These are phyloP conservation scores for Mycosarcoma mackinlayi DNA, from an alignment of 1,284 basidiomycete species.

Conservation along the genomic window DNA sequence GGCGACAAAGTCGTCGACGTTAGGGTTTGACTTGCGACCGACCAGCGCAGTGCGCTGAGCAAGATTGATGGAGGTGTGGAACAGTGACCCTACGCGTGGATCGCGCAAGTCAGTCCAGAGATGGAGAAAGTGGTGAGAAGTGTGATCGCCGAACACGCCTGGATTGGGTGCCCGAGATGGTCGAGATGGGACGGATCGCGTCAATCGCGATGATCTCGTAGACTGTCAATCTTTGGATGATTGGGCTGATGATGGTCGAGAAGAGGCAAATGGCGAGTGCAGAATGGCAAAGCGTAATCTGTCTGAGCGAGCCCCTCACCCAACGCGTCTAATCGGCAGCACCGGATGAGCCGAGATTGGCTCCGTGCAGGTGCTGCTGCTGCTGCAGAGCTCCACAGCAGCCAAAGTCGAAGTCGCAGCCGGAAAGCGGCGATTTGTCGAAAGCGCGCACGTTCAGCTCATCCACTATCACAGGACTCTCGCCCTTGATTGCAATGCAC, in stretches of 20 bases:
- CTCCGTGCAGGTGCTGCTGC: background rate
- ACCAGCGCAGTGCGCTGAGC: slow-evolving; percentile 37
- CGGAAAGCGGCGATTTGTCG: slow-evolving; percentile 1
- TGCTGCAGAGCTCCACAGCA: background rate
- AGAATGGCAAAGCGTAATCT: too few relatives aligned
- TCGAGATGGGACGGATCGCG: slow-evolving; percentile 44
- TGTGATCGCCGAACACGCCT: slow-evolving; percentile 54
- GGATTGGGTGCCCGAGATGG: slow-evolving; percentile 59
- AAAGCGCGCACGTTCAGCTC: slow-evolving; percentile 10
- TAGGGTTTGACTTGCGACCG: slow-evolving; percentile 25
- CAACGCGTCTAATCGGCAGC: slow-evolving; percentile 8
- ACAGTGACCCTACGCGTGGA: slow-evolving; percentile 52
- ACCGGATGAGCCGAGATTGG: slow-evolving; percentile 18
- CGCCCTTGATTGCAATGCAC: too few relatives aligned
- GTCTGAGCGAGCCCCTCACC: too few relatives aligned
- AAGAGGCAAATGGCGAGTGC: background rate
- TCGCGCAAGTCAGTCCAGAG: slow-evolving; percentile 39
- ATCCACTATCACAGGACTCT: background rate
- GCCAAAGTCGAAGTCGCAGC: background rate
- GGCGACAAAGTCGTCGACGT: slow-evolving; percentile 14
- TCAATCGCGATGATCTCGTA: slow-evolving; percentile 46
- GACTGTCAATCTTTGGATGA: slow-evolving; percentile 23
- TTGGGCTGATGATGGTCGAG: slow-evolving; percentile 15
- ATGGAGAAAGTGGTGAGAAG: background rate
- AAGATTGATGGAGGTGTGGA: slow-evolving; percentile 8